phyloP scores from a whole-genome alignment of 306 rosid genomes.

The Citrullus colocynthis region DNA sequence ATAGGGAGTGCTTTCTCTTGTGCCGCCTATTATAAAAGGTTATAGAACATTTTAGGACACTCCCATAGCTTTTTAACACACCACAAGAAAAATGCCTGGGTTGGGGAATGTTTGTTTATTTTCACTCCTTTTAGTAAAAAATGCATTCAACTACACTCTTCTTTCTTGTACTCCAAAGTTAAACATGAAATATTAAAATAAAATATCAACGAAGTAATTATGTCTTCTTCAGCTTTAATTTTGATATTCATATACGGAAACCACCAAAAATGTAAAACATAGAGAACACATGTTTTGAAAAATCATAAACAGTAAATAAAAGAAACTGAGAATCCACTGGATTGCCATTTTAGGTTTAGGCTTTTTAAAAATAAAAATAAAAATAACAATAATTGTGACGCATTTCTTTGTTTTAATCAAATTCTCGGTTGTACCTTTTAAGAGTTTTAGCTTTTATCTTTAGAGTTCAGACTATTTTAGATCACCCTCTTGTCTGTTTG shows the following conservation, averaged over 20 bases:
- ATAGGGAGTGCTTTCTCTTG: conserved; percentile 68
- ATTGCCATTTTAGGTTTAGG: neutral
- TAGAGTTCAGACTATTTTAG: no score
- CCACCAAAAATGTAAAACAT: neutral
- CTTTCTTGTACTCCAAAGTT: neutral
- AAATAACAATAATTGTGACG: no score
- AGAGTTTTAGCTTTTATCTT: neutral
- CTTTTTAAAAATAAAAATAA: no score
- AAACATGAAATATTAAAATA: neutral
- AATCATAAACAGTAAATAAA: neutral
- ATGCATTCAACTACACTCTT: neutral
- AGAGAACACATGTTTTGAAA: neutral
- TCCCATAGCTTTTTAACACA: neutral
- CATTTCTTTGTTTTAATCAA: neutral
- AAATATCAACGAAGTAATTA: neutral
- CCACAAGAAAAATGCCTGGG: neutral
- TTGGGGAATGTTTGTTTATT: neutral
- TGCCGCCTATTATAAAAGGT: conserved; percentile 32
- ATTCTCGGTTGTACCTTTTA: neutral
- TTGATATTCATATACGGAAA: no score
- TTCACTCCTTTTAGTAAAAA: neutral
- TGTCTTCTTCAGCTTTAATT: neutral
- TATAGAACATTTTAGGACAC: neutral
- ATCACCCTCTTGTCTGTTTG: neutral
- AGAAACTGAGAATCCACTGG: neutral